Conservation (phyloP, 345 rosid genomes). For the Excoecaria cochinchinensis region DNA sequence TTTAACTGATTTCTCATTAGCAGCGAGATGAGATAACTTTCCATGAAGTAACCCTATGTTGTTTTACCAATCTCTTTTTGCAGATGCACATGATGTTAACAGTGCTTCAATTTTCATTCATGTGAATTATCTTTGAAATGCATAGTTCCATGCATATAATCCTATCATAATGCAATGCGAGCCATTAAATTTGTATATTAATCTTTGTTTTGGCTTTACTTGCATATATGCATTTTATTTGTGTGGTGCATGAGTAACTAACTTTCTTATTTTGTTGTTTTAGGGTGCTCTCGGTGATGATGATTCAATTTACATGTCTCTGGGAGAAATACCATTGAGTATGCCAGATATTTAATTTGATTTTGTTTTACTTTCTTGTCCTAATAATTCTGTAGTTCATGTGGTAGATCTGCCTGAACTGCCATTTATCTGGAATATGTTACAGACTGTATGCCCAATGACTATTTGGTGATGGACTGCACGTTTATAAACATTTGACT, state of each 20-base stretch:
- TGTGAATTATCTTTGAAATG: neutral
- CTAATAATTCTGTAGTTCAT: constrained; percentile 23
- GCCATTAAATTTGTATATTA: neutral
- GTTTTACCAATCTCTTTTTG: neutral
- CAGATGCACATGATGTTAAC: neutral
- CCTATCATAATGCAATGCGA: neutral
- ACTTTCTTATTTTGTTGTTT: constrained; percentile 22
- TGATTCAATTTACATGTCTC: constrained; percentile 93
- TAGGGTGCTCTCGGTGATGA: constrained; percentile 78
- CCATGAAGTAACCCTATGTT: neutral
- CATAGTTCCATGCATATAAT: constrained; percentile 4
- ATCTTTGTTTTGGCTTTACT: neutral
- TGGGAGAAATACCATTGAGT: constrained; percentile 95
- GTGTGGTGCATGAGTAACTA: constrained; percentile 11
- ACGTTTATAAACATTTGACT: neutral
- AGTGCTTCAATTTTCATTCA: neutral
- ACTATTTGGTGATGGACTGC: constrained; percentile 2
- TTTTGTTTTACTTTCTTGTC: constrained; percentile 27
- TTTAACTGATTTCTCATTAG: neutral
- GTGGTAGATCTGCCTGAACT: constrained; percentile 20
- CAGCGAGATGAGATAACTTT: neutral
- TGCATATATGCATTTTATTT: constrained; percentile 10
- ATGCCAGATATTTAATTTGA: constrained; percentile 38
- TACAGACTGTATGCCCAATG: constrained; percentile 12
- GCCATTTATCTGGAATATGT: constrained; percentile 13